A percentile compares a stretch with the other conserved stretches of the same genome.
These are phyloP conservation scores for Penicillium roqueforti DNA, from an alignment of 495 filamentous ascomycete species.

Conservation along the genomic window DNA sequence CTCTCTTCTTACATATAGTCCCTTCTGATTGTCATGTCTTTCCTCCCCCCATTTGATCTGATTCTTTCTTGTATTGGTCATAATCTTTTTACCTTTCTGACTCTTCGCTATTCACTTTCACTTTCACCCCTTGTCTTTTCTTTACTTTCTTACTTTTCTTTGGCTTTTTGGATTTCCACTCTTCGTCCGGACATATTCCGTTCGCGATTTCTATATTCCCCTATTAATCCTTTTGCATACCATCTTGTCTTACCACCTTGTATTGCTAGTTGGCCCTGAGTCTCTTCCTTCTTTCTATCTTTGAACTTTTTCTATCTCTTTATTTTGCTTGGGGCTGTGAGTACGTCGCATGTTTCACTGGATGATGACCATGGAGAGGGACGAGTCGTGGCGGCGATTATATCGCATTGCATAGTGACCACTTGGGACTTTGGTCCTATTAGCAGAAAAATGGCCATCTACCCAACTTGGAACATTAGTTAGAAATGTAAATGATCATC, in stretches of 20 bases:
- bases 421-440: slow-evolving; percentile 4
- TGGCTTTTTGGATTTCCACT: slow-evolving; percentile 16
- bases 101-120: slow-evolving; percentile 25
- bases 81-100: slow-evolving; percentile 20
- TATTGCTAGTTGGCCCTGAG: slow-evolving; percentile 47
- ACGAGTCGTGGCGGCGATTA: neutral
- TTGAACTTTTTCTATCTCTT: slow-evolving; percentile 19
- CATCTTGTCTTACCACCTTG: slow-evolving; percentile 31
- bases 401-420: neutral
- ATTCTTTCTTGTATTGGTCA: slow-evolving; percentile 35
- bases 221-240: slow-evolving; percentile 33
- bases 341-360: slow-evolving; percentile 7
- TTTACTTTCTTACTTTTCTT: slow-evolving; percentile 18
- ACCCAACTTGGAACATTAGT: neutral
- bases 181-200: slow-evolving; percentile 25
- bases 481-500: neutral
- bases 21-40: slow-evolving; percentile 15
- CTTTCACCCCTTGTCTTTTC: slow-evolving; percentile 28
- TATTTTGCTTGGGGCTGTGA: slow-evolving; percentile 7
- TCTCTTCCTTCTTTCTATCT: slow-evolving; percentile 22
- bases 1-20: slow-evolving; percentile 25
- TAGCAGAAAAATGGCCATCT: neutral
- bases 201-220: slow-evolving; percentile 18
- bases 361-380: slow-evolving; percentile 6
- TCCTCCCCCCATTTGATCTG: slow-evolving; percentile 18